A percentile compares a stretch with the other conserved stretches of the same genome.
Conservation (phyloP, 495 filamentous ascomycete genomes). For the Penicillium lagena region DNA sequence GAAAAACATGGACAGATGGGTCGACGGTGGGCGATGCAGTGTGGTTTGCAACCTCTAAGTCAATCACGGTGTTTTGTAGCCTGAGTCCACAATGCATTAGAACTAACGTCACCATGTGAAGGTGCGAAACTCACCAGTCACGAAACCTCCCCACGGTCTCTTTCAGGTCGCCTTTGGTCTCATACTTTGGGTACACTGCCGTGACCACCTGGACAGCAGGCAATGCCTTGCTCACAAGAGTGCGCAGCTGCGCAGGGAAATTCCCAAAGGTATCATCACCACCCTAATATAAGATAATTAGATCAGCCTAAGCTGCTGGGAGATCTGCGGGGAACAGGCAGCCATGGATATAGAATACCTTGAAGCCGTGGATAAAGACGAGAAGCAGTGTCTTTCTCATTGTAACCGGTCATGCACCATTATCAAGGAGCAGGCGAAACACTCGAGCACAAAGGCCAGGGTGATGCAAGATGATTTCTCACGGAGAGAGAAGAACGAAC, state of each 20-base stretch:
- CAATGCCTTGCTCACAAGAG: constrained; percentile 61
- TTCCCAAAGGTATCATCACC: constrained; percentile 79
- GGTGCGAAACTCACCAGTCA: constrained; percentile 61
- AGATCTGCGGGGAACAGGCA: constrained; percentile 7
- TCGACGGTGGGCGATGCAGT: constrained; percentile 85
- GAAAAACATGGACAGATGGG: constrained; percentile 74
- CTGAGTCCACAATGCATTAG: constrained; percentile 31
- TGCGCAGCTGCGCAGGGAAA: constrained; percentile 70
- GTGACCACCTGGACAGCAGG: constrained; percentile 66
- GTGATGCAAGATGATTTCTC: no score
- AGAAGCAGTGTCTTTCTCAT: constrained; percentile 89
- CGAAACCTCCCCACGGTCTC: constrained; percentile 75
- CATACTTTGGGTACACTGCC: constrained; percentile 81
- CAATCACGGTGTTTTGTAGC: constrained; percentile 88
- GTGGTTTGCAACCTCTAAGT: constrained; percentile 78
- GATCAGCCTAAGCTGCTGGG: not conserved
- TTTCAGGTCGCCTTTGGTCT: constrained; percentile 81
- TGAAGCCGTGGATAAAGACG: constrained; percentile 96
- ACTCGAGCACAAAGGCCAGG: no score
- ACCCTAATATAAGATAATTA: constrained; percentile 47
- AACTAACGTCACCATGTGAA: not conserved
- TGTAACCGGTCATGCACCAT: constrained; percentile 4
- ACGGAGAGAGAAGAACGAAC: no score
- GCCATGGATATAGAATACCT: constrained; percentile 46
- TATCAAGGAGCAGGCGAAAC: not conserved